Evolutionary conservation across 2,329 filamentous ascomycete species (phyloP).

Genomic region (Lasiodiplodia theobromae): DNA sequence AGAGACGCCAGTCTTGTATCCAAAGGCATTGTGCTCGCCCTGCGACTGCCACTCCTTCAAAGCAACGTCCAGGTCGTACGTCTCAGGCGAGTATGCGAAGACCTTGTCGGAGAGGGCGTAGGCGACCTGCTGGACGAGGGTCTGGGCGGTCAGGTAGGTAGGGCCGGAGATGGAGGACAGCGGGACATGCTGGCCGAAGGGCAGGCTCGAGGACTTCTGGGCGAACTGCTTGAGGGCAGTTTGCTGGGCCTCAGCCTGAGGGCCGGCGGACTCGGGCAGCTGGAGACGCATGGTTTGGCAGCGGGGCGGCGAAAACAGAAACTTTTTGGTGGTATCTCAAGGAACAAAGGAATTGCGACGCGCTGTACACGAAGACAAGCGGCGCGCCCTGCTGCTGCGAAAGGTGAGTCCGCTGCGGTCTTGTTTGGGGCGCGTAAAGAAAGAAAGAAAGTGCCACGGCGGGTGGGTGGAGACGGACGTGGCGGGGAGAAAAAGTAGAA

Average conservation of each 20-base stretch:
- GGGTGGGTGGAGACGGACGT: background rate
- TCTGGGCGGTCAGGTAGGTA: constrained; percentile 91
- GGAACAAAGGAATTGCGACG: background rate
- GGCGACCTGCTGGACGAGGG: constrained; percentile 93
- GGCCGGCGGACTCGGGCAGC: constrained; percentile 46
- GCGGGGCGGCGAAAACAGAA: constrained; percentile 18
- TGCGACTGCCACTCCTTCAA: constrained; percentile 77
- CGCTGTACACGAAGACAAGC: constrained; percentile 8
- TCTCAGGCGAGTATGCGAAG: constrained; percentile 94
- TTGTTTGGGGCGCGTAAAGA: constrained; percentile 10
- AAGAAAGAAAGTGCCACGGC: background rate
- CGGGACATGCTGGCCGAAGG: constrained; percentile 60
- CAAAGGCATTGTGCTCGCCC: constrained; percentile 79
- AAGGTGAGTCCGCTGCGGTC: background rate
- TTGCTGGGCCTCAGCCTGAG: constrained; percentile 37
- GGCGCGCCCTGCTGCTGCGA: constrained; percentile 3
- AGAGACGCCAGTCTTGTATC: constrained; percentile 78
- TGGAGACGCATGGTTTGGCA: constrained; percentile 46
- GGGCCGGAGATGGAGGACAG: constrained; percentile 76
- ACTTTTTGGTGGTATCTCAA: constrained; percentile 18
- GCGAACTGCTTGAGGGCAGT: constrained; percentile 44
- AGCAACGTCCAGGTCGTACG: constrained; percentile 87
- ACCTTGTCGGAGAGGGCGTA: constrained; percentile 96
- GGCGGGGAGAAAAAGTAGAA: constrained; percentile 26
- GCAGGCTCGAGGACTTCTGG: constrained; percentile 57